Evolutionary conservation across 805 yeast genomes (phyloP).

Genomic region (Myxozyma nipponensis): DNA sequence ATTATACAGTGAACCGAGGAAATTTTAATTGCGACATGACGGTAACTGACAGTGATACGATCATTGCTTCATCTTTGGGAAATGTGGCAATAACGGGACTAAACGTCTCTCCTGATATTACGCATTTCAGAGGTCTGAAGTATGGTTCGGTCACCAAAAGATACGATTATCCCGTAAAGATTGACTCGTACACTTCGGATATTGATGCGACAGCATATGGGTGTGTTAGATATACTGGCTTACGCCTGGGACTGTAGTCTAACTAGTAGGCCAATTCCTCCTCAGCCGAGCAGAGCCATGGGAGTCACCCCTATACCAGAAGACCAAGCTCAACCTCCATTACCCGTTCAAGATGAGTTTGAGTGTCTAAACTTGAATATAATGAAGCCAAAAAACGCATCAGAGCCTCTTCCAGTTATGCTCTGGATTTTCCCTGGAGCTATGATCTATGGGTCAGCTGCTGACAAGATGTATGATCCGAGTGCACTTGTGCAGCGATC

Average conservation of each 20-base stretch:
- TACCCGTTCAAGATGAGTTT: constrained; percentile 31
- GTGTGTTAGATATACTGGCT: constrained; percentile 4
- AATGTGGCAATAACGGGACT: constrained; percentile 19
- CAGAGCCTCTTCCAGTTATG: constrained; percentile 15
- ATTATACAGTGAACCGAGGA: too few species aligned
- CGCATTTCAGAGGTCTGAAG: constrained; percentile 21
- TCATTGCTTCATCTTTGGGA: constrained; percentile 18
- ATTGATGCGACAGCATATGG: constrained; percentile 24
- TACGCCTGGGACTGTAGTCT: too few species aligned
- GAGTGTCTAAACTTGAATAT: constrained; percentile 36
- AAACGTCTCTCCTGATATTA: constrained; percentile 1
- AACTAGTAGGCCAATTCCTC: constrained; percentile 17
- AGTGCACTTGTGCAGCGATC: constrained; percentile 30
- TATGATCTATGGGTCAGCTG: constrained; percentile 17
- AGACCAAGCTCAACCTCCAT: constrained; percentile 15
- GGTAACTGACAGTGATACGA: not conserved
- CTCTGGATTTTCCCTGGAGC: constrained; percentile 28
- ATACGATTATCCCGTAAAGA: constrained; percentile 18
- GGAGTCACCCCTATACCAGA: constrained; percentile 11
- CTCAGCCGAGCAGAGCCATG: constrained; percentile 17
- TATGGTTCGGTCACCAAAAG: constrained; percentile 18
- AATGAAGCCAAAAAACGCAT: constrained; percentile 28
- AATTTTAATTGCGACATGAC: too few species aligned
- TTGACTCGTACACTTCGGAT: constrained; percentile 13
- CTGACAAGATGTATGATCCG: constrained; percentile 30